Conservation (phyloP, 768 basidiomycete species). For the Agaricus subrufescens region DNA sequence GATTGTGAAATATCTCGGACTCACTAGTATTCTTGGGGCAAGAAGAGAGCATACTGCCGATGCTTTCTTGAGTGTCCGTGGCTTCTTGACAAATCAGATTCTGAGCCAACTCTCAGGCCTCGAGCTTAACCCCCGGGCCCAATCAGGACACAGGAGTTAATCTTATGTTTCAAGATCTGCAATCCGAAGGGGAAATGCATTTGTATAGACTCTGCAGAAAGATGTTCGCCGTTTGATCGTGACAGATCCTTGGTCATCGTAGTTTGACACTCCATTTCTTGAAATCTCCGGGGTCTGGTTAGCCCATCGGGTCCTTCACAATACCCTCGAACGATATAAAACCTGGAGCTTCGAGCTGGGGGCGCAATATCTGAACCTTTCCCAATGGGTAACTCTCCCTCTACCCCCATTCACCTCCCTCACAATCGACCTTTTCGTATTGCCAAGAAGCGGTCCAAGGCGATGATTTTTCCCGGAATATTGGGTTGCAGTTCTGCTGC, state of each 20-base stretch:
- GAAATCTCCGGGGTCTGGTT: not conserved
- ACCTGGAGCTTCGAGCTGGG: not conserved
- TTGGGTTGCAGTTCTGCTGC: constrained; percentile 10
- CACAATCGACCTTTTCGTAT: not conserved
- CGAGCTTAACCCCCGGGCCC: no score
- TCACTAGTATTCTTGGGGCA: no score
- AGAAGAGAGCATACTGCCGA: no score
- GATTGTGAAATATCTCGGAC: no score
- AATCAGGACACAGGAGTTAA: no score
- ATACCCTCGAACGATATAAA: constrained; percentile 1
- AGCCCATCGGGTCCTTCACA: not conserved
- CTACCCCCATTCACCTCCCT: constrained; percentile 1
- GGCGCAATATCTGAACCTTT: not conserved
- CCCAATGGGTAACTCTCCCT: constrained; percentile 13
- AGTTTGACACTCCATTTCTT: not conserved
- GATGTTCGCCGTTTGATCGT: constrained; percentile 22
- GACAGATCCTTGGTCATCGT: constrained; percentile 16
- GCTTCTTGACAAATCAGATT: no score
- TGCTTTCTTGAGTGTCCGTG: no score
- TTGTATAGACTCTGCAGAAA: not conserved
- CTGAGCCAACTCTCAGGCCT: no score
- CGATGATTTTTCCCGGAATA: constrained; percentile 5
- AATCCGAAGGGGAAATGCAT: no score
- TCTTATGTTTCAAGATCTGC: no score
- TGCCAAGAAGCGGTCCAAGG: not conserved